Evolutionary conservation across 2,329 filamentous ascomycete genomes (phyloP).

Genomic region (Scopulariopsis brevicaulis): DNA sequence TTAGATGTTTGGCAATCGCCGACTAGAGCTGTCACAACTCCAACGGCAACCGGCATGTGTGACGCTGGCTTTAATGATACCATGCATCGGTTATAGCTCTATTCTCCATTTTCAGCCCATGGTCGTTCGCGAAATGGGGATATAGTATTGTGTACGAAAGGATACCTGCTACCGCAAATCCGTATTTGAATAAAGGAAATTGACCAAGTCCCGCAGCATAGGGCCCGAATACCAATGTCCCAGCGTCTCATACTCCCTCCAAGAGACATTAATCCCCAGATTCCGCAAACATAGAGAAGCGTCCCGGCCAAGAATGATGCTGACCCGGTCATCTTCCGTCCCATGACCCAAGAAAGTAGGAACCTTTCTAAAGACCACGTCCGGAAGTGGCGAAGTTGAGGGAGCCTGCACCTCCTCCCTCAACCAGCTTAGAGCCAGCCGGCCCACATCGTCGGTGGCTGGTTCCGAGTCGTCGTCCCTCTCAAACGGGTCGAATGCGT

Average conservation of each 20-base stretch:
- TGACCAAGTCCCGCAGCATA: conserved; percentile 25
- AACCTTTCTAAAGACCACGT: neutral
- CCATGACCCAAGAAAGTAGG: conserved; percentile 36
- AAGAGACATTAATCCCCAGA: conserved; percentile 17
- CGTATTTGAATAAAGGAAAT: conserved; percentile 14
- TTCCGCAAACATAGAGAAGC: conserved; percentile 12
- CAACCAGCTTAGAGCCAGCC: neutral
- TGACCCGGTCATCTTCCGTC: conserved; percentile 26
- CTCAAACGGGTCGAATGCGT: neutral
- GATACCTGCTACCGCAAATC: neutral
- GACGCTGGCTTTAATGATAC: too few species aligned
- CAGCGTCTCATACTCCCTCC: conserved; percentile 25
- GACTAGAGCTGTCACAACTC: too few species aligned
- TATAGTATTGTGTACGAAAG: too few species aligned
- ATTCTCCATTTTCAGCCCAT: too few species aligned
- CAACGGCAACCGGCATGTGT: too few species aligned
- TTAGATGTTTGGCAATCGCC: too few species aligned
- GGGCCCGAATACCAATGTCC: conserved; percentile 32
- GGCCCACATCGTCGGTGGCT: neutral
- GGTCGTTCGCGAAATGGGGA: too few species aligned
- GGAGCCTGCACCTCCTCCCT: neutral
- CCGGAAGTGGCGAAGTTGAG: neutral
- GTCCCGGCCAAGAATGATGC: conserved; percentile 19
- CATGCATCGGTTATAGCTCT: too few species aligned
- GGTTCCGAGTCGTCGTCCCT: neutral